Evolutionary conservation across 306 rosid species (phyloP).

Genomic region (Senna tora): DNA sequence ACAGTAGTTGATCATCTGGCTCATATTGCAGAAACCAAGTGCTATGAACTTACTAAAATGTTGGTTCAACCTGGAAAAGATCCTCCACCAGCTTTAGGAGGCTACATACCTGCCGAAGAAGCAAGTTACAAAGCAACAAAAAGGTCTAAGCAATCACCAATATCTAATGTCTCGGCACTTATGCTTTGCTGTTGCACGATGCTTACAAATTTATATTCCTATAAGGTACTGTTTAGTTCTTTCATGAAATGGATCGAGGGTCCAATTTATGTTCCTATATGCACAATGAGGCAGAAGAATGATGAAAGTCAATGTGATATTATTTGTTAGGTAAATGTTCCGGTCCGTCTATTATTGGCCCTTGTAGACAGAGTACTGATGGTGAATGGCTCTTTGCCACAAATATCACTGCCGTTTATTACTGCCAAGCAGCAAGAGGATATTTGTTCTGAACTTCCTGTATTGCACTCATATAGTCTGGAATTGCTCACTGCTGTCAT

Average conservation of each 20-base stretch:
- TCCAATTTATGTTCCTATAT: constrained; percentile 22
- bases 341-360: constrained; percentile 58
- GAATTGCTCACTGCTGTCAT: constrained; percentile 73
- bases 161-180: constrained; percentile 59
- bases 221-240: constrained; percentile 61
- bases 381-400: constrained; percentile 78
- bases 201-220: constrained; percentile 76
- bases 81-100: constrained; percentile 68
- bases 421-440: constrained; percentile 78
- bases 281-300: constrained; percentile 22
- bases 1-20: constrained; percentile 36
- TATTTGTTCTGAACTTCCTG: constrained; percentile 85
- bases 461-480: constrained; percentile 65
- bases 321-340: constrained; percentile 66
- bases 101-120: constrained; percentile 46
- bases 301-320: constrained; percentile 19
- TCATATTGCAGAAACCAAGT: constrained; percentile 53
- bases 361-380: constrained; percentile 77
- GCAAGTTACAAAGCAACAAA: constrained; percentile 42
- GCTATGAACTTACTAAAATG: constrained; percentile 50
- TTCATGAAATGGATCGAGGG: not conserved
- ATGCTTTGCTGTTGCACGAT: constrained; percentile 69
- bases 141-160: constrained; percentile 51
- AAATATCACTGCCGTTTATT: constrained; percentile 62
- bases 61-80: constrained; percentile 67